These are phyloP conservation scores for Spathaspora gorwiae DNA, from an alignment of 805 yeast species.

Conservation along the genomic window DNA sequence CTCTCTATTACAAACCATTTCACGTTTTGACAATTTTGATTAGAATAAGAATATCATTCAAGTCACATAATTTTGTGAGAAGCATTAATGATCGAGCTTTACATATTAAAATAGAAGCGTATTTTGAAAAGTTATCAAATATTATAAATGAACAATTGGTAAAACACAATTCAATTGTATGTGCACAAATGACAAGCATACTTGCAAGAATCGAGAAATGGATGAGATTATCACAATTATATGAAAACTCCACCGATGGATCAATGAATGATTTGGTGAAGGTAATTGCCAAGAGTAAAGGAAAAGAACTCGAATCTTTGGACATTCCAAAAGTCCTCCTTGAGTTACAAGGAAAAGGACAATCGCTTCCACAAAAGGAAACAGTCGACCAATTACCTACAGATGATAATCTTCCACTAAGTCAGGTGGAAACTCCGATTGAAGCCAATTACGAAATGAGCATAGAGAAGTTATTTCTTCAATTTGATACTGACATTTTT, in stretches of 20 bases:
- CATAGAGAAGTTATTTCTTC: slow-evolving; percentile 25
- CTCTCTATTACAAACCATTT: slow-evolving; percentile 50
- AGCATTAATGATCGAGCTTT: slow-evolving; percentile 6
- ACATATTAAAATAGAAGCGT: slow-evolving; percentile 16
- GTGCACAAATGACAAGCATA: slow-evolving; percentile 20
- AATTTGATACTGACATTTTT: slow-evolving; percentile 25
- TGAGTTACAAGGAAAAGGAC: neutral
- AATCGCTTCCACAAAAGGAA: too few species aligned
- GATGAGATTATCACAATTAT: slow-evolving; percentile 20
- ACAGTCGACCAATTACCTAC: too few species aligned
- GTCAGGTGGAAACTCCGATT: neutral
- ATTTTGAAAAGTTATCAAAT: slow-evolving; percentile 14
- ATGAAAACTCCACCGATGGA: neutral
- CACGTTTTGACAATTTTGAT: slow-evolving; percentile 47
- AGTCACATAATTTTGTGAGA: slow-evolving; percentile 29
- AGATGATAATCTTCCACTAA: too few species aligned
- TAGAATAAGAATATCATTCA: slow-evolving; percentile 42
- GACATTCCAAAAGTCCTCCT: slow-evolving; percentile 18
- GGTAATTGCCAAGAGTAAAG: slow-evolving; percentile 26
- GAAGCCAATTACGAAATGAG: neutral
- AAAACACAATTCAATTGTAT: slow-evolving; percentile 16
- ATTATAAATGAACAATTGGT: slow-evolving; percentile 16
- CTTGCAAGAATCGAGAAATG: slow-evolving; percentile 22
- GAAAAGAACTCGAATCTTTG: slow-evolving; percentile 26
- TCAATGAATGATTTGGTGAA: slow-evolving; percentile 18